These are phyloP conservation scores for Termitomyces eurrhizus DNA, from an alignment of 768 basidiomycete genomes.

Conservation along the genomic window DNA sequence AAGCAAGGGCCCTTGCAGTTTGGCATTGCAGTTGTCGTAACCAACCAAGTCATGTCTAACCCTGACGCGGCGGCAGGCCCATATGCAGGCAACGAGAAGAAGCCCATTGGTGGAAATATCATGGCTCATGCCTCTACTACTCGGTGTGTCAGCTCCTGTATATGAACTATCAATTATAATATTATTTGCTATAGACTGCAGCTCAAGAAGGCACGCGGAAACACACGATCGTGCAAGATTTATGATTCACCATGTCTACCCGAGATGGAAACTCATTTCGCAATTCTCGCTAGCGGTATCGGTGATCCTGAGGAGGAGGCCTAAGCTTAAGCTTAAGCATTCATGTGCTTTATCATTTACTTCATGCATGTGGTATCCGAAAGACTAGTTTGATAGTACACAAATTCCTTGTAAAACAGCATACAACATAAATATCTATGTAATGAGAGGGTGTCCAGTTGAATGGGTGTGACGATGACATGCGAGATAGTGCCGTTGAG, in stretches of 20 bases:
- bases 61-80: constrained; percentile 92
- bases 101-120: constrained; percentile 98
- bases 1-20: constrained; percentile 48
- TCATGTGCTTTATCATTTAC: neutral
- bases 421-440: constrained; percentile 21
- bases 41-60: constrained; percentile 99
- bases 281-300: constrained; percentile 88
- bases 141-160: constrained; percentile 43
- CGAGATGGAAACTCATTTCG: constrained; percentile 94
- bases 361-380: constrained; percentile 6
- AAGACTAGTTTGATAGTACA: constrained; percentile 20
- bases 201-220: constrained; percentile 88
- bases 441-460: constrained; percentile 37
- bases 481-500: constrained; percentile 16
- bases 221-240: constrained; percentile 92
- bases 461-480: constrained; percentile 35
- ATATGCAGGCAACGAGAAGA: constrained; percentile 89
- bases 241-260: constrained; percentile 98
- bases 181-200: constrained; percentile 55
- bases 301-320: constrained; percentile 91
- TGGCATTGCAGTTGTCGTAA: constrained; percentile 95
- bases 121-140: constrained; percentile 99
- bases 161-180: constrained; percentile 1
- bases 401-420: constrained; percentile 20
- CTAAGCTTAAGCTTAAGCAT: constrained; percentile 36